Percentiles rank a stretch among this genome's conserved stretches.
Evolutionary conservation across 768 basidiomycete genomes (phyloP).

Genomic region (Amanita pseudoporphyria): DNA sequence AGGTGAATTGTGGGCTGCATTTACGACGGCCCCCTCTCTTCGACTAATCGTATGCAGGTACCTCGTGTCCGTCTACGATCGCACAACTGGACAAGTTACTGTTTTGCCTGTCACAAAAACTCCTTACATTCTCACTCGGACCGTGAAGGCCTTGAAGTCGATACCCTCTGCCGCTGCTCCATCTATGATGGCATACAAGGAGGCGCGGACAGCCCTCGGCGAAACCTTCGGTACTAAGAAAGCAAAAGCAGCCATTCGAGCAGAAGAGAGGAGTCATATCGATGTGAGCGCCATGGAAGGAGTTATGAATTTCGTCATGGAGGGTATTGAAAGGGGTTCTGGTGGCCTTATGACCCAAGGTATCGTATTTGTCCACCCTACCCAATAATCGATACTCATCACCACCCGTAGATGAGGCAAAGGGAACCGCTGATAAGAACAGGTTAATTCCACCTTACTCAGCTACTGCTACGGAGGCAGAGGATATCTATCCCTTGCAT

Average conservation of each 20-base stretch:
- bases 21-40: conserved; percentile 3
- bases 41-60: conserved; percentile 45
- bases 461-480: conserved; percentile 51
- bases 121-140: conserved; percentile 56
- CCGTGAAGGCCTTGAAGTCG: conserved; percentile 79
- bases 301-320: conserved; percentile 74
- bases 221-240: conserved; percentile 95
- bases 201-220: conserved; percentile 72
- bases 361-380: conserved; percentile 21
- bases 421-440: conserved; percentile 48
- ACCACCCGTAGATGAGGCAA: conserved; percentile 47
- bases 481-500: conserved; percentile 67
- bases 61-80: conserved; percentile 75
- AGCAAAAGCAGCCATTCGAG: conserved; percentile 76
- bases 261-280: conserved; percentile 82
- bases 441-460: conserved; percentile 75
- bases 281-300: conserved; percentile 84
- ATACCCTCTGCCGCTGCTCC: conserved; percentile 41
- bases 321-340: conserved; percentile 69
- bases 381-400: conserved; percentile 1
- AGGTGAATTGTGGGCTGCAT: conserved; percentile 36
- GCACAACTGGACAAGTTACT: conserved; percentile 57
- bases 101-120: conserved; percentile 61
- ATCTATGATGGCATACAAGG: conserved; percentile 40
- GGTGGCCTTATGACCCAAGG: conserved; percentile 61